These are phyloP conservation scores for Canariomyces notabilis DNA, from an alignment of 2,329 filamentous ascomycete genomes.

Conservation along the genomic window DNA sequence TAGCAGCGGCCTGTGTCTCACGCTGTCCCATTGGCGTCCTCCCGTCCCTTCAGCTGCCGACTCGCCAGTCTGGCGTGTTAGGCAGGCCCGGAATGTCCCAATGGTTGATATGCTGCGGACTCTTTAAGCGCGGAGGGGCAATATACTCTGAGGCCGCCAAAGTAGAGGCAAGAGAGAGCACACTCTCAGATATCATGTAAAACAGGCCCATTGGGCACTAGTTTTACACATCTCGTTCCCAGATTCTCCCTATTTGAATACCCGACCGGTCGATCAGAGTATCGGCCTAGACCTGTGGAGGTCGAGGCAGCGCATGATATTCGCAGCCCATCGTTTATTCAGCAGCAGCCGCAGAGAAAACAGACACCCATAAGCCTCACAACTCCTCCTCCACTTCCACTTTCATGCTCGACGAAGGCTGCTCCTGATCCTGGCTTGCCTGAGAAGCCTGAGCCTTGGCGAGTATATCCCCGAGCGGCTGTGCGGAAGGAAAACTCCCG, in stretches of 20 bases:
- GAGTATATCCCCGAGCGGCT: conserved; percentile 37
- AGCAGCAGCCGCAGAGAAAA: too few species aligned
- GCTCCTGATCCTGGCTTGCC: conserved; percentile 19
- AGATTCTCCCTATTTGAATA: background rate
- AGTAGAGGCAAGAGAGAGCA: background rate
- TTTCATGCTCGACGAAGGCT: conserved; percentile 24
- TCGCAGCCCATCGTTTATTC: background rate
- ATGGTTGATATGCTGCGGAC: background rate
- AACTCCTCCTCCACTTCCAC: conserved; percentile 38
- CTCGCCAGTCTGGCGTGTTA: background rate
- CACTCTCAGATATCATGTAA: background rate
- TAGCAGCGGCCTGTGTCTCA: background rate
- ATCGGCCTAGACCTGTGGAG: background rate
- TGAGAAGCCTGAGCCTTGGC: conserved; percentile 34
- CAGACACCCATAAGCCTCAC: conserved; percentile 26
- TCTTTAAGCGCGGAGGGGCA: background rate
- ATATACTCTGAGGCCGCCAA: background rate
- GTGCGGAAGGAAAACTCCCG: conserved; percentile 32
- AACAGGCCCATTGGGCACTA: too few species aligned
- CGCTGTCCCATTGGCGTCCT: background rate
- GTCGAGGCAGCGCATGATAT: background rate
- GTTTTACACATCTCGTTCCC: background rate
- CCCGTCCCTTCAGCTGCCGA: background rate
- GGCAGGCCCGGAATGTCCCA: background rate
- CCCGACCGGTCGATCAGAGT: background rate